These are phyloP conservation scores for Fusarium luffae DNA, from an alignment of 2,329 filamentous ascomycete species.

Conservation along the genomic window DNA sequence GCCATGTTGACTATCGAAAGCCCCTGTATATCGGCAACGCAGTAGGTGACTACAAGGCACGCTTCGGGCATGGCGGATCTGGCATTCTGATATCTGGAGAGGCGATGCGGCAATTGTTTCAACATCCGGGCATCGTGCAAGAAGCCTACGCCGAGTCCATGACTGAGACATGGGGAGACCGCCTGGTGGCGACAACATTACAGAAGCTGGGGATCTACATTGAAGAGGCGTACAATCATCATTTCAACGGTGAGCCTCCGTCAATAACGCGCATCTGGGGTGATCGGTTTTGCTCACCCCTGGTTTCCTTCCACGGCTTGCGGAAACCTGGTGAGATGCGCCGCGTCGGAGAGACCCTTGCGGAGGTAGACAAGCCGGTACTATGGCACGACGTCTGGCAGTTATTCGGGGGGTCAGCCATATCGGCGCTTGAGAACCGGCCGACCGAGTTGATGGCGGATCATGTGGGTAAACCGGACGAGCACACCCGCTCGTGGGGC, in stretches of 20 bases:
- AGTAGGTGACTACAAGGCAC: constrained; percentile 65
- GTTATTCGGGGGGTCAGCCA: constrained; percentile 57
- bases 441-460: constrained; percentile 56
- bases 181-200: constrained; percentile 63
- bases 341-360: constrained; percentile 56
- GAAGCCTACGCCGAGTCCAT: constrained; percentile 60
- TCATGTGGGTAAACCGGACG: constrained; percentile 62
- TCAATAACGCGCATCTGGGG: constrained; percentile 59
- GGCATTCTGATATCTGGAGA: constrained; percentile 63
- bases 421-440: constrained; percentile 52
- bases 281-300: constrained; percentile 65
- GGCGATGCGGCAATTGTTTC: constrained; percentile 60
- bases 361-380: constrained; percentile 53
- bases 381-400: constrained; percentile 64
- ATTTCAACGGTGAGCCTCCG: constrained; percentile 68
- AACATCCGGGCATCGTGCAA: constrained; percentile 55
- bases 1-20: constrained; percentile 59
- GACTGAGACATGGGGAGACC: constrained; percentile 65
- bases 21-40: constrained; percentile 67
- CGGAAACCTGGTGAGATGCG: constrained; percentile 59
- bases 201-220: constrained; percentile 66
- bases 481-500: constrained; percentile 53
- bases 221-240: constrained; percentile 63
- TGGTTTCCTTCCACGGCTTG: constrained; percentile 65
- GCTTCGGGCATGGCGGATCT: constrained; percentile 69